Conservation (phyloP, 257 asterid genomes). For the Nicotiana undulata region DNA sequence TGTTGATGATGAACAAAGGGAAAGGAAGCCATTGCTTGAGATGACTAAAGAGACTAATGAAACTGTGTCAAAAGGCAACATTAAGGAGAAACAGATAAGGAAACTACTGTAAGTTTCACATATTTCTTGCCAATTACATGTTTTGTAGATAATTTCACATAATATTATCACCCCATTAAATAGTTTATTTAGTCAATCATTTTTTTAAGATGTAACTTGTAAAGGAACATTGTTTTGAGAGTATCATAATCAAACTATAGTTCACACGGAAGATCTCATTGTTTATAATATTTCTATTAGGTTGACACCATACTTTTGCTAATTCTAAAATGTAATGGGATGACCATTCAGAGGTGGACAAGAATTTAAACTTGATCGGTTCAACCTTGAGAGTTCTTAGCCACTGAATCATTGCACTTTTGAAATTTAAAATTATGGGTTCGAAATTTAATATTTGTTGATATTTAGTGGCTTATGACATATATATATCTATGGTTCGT, state of each 20-base stretch:
- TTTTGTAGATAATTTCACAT: neutral
- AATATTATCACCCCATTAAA: neutral
- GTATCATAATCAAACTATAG: neutral
- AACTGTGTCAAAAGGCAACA: conserved; percentile 27
- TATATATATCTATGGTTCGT: too few species aligned
- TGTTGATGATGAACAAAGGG: conserved; percentile 41
- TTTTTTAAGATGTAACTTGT: neutral
- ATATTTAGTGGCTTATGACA: too few species aligned
- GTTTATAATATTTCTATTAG: too few species aligned
- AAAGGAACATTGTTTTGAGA: neutral
- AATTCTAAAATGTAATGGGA: neutral
- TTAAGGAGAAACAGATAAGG: conserved; percentile 51
- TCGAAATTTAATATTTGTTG: too few species aligned
- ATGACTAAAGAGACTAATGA: conserved; percentile 34
- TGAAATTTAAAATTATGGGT: too few species aligned
- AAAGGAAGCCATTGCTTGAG: conserved; percentile 66
- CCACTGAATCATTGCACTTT: too few species aligned
- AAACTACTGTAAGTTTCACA: conserved; percentile 43
- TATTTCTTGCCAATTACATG: neutral
- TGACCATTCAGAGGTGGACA: too few species aligned
- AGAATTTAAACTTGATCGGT: too few species aligned
- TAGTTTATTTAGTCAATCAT: neutral
- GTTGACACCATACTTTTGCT: neutral
- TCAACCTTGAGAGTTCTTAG: too few species aligned
- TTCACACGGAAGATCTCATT: neutral